Base-by-base conservation (phyloP, 306 rosid genomes). In the Luffa aegyptiaca region DNA sequence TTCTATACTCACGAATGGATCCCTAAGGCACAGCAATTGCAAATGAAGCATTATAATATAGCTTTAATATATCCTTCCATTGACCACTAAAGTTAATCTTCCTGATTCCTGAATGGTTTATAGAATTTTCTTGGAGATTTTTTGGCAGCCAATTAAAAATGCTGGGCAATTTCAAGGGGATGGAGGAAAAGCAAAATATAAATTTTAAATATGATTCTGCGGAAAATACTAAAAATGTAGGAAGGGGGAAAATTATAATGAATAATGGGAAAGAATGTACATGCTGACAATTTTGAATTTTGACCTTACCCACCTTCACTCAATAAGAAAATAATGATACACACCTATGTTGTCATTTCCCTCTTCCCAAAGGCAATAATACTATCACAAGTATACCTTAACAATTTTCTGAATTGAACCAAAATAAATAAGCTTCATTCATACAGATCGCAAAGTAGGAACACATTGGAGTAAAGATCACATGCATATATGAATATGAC, bases 401-500 rank as follows among this genome's bases (percentile, higher is more conserved):
- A 44, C 61, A 45, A 48, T 33, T 73, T 31, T 73, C 20, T 33
- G 26, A 49, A 73, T 8, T 49, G 78, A 33, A 73, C 57, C 61
- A 49, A 49, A 73, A 49, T 31, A 21, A 73, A 62, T 33, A 39
- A 52, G 63, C 63, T 8, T 51, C 12, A 31, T 48, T 26, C 75
- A 44, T 26, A 69, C 12, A 14, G 10, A 41, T 71, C 2, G 41
- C 6, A 73, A 73, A 14, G 44, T 3, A 49, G 42, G 42, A 37
- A 55, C 37, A 26, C 17, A 11, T 45, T 13, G 62, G 16, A n/a
- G 84, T 20, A 59, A 83, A 21, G 8, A 31, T 39, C 66, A 71
- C 37, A 80, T 77, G 82, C 71, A 78, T 45, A 63, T 85, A 80
- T 64, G 83, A 78, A 86, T 83, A 76, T 83, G 86, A 86, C 81